A percentile compares a stretch with the other conserved stretches of the same genome.
Conservation (phyloP, 495 filamentous ascomycete species). For the Penicillium flavigenum region DNA sequence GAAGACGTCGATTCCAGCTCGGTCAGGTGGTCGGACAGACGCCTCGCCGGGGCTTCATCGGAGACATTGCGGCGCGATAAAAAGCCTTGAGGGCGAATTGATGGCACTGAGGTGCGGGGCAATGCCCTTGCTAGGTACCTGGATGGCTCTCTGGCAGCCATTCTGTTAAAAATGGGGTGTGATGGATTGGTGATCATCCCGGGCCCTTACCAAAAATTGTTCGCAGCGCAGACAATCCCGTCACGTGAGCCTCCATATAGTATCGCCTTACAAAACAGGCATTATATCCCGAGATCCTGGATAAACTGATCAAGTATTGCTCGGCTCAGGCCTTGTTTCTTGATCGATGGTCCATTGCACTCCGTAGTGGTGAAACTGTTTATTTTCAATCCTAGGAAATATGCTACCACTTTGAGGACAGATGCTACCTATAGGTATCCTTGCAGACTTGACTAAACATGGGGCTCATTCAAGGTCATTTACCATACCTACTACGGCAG, state of each 20-base stretch:
- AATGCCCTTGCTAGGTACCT: conserved; percentile 46
- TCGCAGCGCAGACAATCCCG: conserved; percentile 22
- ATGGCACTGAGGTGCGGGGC: conserved; percentile 38
- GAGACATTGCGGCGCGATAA: conserved; percentile 50
- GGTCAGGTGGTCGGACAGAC: conserved; percentile 33
- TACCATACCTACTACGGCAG: neutral
- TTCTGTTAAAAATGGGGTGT: conserved; percentile 26
- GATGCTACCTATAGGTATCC: neutral
- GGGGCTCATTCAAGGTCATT: neutral
- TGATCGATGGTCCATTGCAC: neutral
- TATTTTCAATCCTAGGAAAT: neutral
- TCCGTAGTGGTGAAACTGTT: neutral
- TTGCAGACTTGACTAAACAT: neutral
- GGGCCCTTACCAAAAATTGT: conserved; percentile 39
- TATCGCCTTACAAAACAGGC: conserved; percentile 23
- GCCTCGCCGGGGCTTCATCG: conserved; percentile 38
- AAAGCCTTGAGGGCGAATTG: conserved; percentile 35
- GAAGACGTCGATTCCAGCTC: conserved; percentile 44
- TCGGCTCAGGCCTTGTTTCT: neutral
- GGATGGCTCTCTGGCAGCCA: conserved; percentile 46
- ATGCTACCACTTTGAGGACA: neutral
- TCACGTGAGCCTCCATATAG: conserved; percentile 17
- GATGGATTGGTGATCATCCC: conserved; percentile 16
- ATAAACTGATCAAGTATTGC: neutral
- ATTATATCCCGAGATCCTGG: neutral